Base-by-base conservation (phyloP, 2,329 filamentous ascomycete genomes). In the Diaporthe sp. region DNA sequence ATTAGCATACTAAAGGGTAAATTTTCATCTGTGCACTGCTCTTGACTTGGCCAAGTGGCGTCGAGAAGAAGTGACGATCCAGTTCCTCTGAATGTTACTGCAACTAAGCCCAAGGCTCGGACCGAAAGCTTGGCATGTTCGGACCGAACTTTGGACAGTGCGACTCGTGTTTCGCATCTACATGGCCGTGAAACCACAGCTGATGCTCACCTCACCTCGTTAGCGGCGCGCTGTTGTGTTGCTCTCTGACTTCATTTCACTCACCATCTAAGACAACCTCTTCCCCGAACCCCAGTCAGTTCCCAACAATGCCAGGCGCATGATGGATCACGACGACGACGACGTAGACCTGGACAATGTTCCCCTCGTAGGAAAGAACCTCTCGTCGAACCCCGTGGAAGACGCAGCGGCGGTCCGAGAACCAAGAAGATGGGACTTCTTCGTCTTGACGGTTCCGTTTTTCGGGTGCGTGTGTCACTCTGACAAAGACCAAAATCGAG, bases 361-460 rank as follows among this genome's bases (percentile, higher is more conserved):
- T 39, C 65, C 65, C 12, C 65, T 68, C 8, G 65, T 68, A 37
- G 65, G 46, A 5, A 12, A 51, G n/a, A 31, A 51, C 8, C 8
- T 34, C 15, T 34, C 44, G 4, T 39, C 31, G 22, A 25, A 39
- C 15, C n/a, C 65, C 22, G 31, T 25, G 31, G 65, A 53, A 31
- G 65, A 53, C 17, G 15, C 65, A 10, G 31, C 49, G 17, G 46
- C 13, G 1, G 22, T 53, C 31, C 22, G 65, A 39, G 31, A 39
- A 19, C 65, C 65, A 28, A 37, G 46, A 39, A 39, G 13, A 68
- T 68, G 65, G 65, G 46, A 68, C 46, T 68, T 53, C 65, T 68
- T 68, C 28, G 46, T 68, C 22, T 13, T 68, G 46, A 68, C 65
- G 1, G 34, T 68, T 37, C 65, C 65, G 5, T 68, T 68, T 25